Percentiles rank a stretch among this genome's conserved stretches.
Conservation (phyloP, 2,329 filamentous ascomycete genomes). For the Onygena corvina region DNA sequence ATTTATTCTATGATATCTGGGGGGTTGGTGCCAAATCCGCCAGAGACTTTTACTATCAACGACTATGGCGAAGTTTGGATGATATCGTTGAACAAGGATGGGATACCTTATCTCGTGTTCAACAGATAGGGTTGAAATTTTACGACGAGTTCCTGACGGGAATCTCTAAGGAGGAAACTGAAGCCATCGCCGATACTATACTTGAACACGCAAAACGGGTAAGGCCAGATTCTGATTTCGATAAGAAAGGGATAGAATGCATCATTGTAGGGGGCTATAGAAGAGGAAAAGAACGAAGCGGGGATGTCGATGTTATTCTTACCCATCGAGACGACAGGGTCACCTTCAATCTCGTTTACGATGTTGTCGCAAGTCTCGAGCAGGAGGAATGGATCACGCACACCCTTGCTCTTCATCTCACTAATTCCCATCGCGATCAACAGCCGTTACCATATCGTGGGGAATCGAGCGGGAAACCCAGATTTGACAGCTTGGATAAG, state of each 20-base stretch:
- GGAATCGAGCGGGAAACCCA: conserved; percentile 38
- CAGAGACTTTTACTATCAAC: conserved; percentile 62
- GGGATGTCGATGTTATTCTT: conserved; percentile 78
- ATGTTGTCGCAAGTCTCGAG: conserved; percentile 62
- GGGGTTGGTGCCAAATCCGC: conserved; percentile 79
- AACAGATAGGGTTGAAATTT: conserved; percentile 89
- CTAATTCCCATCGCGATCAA: conserved; percentile 62
- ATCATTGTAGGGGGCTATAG: conserved; percentile 70
- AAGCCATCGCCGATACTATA: conserved; percentile 53
- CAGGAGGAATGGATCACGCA: conserved; percentile 62
- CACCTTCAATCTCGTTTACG: conserved; percentile 58
- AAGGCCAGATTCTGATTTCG: conserved; percentile 35
- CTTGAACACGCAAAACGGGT: conserved; percentile 55
- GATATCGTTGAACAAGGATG: conserved; percentile 78
- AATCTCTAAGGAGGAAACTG: conserved; percentile 63
- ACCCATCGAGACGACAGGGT: conserved; percentile 60
- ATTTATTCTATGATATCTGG: conserved; percentile 73
- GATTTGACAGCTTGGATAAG: conserved; percentile 85
- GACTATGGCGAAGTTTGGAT: conserved; percentile 70
- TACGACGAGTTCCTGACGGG: conserved; percentile 69
- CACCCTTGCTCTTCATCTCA: conserved; percentile 58
- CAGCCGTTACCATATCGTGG: conserved; percentile 45
- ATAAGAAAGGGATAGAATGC: conserved; percentile 40
- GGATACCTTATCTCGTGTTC: conserved; percentile 59
- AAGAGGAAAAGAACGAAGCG: conserved; percentile 58